A percentile compares a stretch with the other conserved stretches of the same genome.
Evolutionary conservation across 2,329 filamentous ascomycete genomes (phyloP).

Genomic region (Rutstroemia sydowiana): DNA sequence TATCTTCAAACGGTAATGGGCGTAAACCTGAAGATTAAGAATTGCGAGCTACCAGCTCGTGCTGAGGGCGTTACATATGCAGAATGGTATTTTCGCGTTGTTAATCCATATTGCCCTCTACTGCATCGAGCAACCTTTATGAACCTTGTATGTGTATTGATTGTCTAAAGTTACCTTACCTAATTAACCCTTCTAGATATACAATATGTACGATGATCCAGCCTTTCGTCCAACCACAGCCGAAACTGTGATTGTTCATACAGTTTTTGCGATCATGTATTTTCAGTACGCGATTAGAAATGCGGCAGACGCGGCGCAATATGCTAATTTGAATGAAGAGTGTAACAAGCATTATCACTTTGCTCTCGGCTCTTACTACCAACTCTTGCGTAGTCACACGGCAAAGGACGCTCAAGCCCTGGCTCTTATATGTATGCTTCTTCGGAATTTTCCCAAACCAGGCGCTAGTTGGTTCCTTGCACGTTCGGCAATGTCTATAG

Average conservation of each 20-base stretch:
- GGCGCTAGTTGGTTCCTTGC: slow-evolving; percentile 65
- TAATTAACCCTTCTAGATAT: slow-evolving; percentile 39
- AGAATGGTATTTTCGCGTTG: slow-evolving; percentile 67
- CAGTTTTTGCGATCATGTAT: slow-evolving; percentile 71
- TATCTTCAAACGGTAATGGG: slow-evolving; percentile 60
- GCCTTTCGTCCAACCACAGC: slow-evolving; percentile 53
- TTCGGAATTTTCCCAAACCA: slow-evolving; percentile 72
- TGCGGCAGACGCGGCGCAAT: slow-evolving; percentile 45
- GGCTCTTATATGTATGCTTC: slow-evolving; percentile 62
- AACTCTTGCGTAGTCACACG: slow-evolving; percentile 54
- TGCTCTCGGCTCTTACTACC: slow-evolving; percentile 59
- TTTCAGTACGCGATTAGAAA: slow-evolving; percentile 73
- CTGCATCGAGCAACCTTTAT: slow-evolving; percentile 72
- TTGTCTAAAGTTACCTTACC: neutral
- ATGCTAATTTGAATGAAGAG: slow-evolving; percentile 50
- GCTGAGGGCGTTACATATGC: slow-evolving; percentile 61
- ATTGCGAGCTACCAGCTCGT: slow-evolving; percentile 54
- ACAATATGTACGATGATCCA: slow-evolving; percentile 62
- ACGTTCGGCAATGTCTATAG: slow-evolving; percentile 57
- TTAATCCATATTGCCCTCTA: slow-evolving; percentile 66
- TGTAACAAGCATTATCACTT: slow-evolving; percentile 77
- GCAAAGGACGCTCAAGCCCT: slow-evolving; percentile 66
- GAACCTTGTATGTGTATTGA: slow-evolving; percentile 46
- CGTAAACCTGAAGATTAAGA: slow-evolving; percentile 47
- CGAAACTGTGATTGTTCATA: slow-evolving; percentile 65